phyloP scores from a whole-genome alignment of 192 early-diverging fungal genomes.

The Podila horticola region DNA sequence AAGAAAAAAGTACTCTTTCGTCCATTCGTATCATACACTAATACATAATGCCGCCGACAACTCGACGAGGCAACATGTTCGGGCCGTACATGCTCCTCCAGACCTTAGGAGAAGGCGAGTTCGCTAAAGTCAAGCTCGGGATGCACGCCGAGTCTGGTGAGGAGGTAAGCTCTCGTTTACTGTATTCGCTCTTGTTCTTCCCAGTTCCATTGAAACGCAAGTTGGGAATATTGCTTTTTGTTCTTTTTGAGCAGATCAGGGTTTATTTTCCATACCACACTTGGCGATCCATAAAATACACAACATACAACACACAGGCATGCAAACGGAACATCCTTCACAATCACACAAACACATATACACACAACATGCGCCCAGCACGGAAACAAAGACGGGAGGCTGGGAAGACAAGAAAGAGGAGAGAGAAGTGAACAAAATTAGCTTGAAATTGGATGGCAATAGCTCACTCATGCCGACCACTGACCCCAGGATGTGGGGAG shows the following conservation, averaged over 20 bases:
- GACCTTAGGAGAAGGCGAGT: conserved; percentile 98
- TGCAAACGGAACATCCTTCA: not conserved
- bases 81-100: conserved; percentile 96
- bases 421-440: not conserved
- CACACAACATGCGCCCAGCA: not conserved
- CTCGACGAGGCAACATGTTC: conserved; percentile 73
- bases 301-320: not conserved
- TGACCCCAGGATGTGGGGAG: not conserved
- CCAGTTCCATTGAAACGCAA: not conserved
- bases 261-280: conserved; percentile 3
- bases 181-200: not conserved
- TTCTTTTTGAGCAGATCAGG: not conserved
- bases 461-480: not conserved
- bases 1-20: not conserved
- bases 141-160: conserved; percentile 80
- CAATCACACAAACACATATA: not conserved
- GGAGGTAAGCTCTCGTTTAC: conserved; percentile 61
- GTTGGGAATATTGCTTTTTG: not conserved
- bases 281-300: not conserved
- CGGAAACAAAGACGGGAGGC: not conserved
- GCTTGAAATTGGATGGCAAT: conserved; percentile 1
- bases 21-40: not conserved
- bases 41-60: conserved; percentile 33
- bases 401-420: conserved; percentile 1
- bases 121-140: conserved; percentile 98